Evolutionary conservation across 2,329 filamentous ascomycete species (phyloP).

Genomic region (Penicillium hordei): DNA sequence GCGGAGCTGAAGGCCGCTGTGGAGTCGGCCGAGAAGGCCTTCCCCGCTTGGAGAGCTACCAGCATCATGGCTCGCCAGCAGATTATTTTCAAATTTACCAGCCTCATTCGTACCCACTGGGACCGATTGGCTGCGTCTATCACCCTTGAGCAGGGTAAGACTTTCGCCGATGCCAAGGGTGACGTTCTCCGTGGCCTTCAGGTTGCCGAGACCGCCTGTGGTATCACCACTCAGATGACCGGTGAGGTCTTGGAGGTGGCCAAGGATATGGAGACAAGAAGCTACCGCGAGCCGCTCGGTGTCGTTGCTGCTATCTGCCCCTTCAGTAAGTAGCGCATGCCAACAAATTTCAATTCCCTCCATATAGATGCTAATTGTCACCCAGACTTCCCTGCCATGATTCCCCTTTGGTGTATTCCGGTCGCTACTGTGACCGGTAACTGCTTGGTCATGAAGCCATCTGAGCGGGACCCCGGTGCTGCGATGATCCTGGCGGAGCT

Average conservation of each 20-base stretch:
- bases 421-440: slow-evolving; percentile 66
- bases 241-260: slow-evolving; percentile 68
- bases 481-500: slow-evolving; percentile 67
- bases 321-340: slow-evolving; percentile 53
- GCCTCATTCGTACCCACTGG: slow-evolving; percentile 64
- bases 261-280: slow-evolving; percentile 69
- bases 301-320: slow-evolving; percentile 66
- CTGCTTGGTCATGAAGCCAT: slow-evolving; percentile 64
- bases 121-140: slow-evolving; percentile 65
- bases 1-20: slow-evolving; percentile 62
- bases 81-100: slow-evolving; percentile 66
- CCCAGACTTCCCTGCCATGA: slow-evolving; percentile 68
- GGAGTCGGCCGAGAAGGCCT: slow-evolving; percentile 62
- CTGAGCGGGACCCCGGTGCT: slow-evolving; percentile 64
- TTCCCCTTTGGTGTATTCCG: slow-evolving; percentile 67
- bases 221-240: slow-evolving; percentile 65
- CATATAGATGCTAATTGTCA: slow-evolving; percentile 21
- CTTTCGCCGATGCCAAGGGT: slow-evolving; percentile 65
- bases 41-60: slow-evolving; percentile 60
- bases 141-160: slow-evolving; percentile 68
- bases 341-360: neutral
- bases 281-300: slow-evolving; percentile 64
- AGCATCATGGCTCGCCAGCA: slow-evolving; percentile 62
- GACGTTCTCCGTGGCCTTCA: slow-evolving; percentile 66
- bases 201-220: slow-evolving; percentile 66